Conservation (phyloP, 2,329 filamentous ascomycete genomes). For the Corynespora cassiicola region DNA sequence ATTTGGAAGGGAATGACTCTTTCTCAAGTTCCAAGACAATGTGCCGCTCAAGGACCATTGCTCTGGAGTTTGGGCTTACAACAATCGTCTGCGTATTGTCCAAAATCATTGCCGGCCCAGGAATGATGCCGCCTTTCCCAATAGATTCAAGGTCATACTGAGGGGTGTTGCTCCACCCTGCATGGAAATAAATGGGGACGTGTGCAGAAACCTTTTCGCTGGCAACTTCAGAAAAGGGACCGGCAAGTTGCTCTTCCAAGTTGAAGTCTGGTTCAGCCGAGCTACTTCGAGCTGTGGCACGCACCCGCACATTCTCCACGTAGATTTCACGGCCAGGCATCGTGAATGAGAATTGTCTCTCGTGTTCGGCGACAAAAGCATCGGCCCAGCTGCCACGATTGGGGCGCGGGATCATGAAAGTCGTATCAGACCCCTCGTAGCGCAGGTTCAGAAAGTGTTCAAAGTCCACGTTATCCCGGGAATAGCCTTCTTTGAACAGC, state of each 20-base stretch:
- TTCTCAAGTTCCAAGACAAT: constrained; percentile 44
- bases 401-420: constrained; percentile 49
- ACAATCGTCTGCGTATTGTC: constrained; percentile 56
- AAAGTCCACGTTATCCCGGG: constrained; percentile 15
- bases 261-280: constrained; percentile 14
- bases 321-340: constrained; percentile 47
- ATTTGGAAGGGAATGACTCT: not conserved
- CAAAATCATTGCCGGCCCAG: constrained; percentile 40
- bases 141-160: constrained; percentile 30
- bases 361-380: constrained; percentile 46
- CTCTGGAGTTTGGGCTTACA: constrained; percentile 45
- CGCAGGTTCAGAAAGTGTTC: constrained; percentile 53
- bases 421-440: constrained; percentile 53
- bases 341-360: constrained; percentile 52
- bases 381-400: constrained; percentile 40
- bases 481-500: constrained; percentile 72
- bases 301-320: constrained; percentile 53
- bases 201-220: not conserved
- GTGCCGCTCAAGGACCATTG: constrained; percentile 45
- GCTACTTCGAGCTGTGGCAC: constrained; percentile 33
- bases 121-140: constrained; percentile 20
- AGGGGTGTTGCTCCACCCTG: constrained; percentile 23
- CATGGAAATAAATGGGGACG: constrained; percentile 28
- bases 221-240: constrained; percentile 10
- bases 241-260: constrained; percentile 21